Evolutionary conservation across 2,329 filamentous ascomycete genomes (phyloP), one percentile per base, ranked within the genome.

Genomic region (Monosporascus sp.): DNA sequence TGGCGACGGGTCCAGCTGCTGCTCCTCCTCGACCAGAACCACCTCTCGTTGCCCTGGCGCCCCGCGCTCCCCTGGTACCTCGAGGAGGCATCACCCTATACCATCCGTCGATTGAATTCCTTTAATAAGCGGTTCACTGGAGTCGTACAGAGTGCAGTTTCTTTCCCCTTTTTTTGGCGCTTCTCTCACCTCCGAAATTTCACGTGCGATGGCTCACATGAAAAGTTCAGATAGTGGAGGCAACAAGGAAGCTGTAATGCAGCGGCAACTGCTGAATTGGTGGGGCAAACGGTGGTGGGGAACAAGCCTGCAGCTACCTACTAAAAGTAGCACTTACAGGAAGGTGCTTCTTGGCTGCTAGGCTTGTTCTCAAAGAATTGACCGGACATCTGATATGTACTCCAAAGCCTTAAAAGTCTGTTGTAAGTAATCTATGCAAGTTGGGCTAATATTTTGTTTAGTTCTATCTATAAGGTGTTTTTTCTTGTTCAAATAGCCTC

Each of bases 61-160:
- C 51, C 35, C 53, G 48, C 24, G 38, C 50, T 41, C 53, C 56
- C 54, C 56, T 53, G 14, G 49, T 54, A 20, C 55, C 52, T 39
- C 52, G 48, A 53, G 55, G 51, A 53, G 53, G 49, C 55, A 55
- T 57, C 11, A 8, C 22, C 22, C 9, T 14, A 11, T 43, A 43
- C 39, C 39, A 43, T 43, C n/a, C 9, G 20, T 14, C 11, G 31
- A 35, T 35, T 35, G 31, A 35, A 35, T 35, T 35, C 39, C 9
- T 39, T 39, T 39, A 39, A 1, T 20, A 17, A 18, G 17, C 7
- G 3, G 18, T 43, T 43, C 39, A 18, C 18, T 43, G 18, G 18
- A 43, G 22, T 5, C 1, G 18, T 20, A 14, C 8, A 20, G 18
- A 18, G 37, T 9, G 44, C 15, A 17, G 44, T 25, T 20, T 18